These are phyloP conservation scores for Plasmodium billcollinsi DNA, from an alignment of 169 alveolate species.

Conservation along the genomic window DNA sequence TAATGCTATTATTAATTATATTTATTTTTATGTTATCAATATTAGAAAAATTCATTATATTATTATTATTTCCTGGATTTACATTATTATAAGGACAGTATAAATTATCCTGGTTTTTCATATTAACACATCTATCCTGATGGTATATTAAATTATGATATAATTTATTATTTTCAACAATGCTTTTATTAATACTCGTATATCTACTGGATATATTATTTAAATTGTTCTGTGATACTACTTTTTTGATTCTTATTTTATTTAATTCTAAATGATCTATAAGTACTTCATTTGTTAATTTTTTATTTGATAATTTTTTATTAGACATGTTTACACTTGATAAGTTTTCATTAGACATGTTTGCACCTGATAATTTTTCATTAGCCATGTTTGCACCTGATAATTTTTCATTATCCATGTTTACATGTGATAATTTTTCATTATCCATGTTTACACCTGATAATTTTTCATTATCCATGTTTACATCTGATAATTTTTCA, in stretches of 20 bases:
- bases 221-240: not conserved
- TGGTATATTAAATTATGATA: not conserved
- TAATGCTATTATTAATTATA: not conserved
- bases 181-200: no score
- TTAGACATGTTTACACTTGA: not conserved
- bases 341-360: not conserved
- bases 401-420: not conserved
- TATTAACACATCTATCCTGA: not conserved
- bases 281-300: not conserved
- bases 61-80: not conserved
- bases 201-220: not conserved
- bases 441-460: not conserved
- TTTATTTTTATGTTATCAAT: slow-evolving; percentile 1
- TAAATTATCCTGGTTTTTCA: not conserved
- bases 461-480: not conserved
- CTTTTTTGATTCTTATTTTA: not conserved
- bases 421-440: not conserved
- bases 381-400: not conserved
- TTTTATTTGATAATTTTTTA: not conserved
- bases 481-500: not conserved
- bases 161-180: not conserved
- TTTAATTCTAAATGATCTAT: not conserved
- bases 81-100: not conserved
- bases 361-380: not conserved
- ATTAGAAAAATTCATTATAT: slow-evolving; percentile 11